Percentiles rank a stretch among this genome's conserved stretches.
Conservation (phyloP, 1,284 basidiomycete genomes). For the Violaceomyces palustris region DNA sequence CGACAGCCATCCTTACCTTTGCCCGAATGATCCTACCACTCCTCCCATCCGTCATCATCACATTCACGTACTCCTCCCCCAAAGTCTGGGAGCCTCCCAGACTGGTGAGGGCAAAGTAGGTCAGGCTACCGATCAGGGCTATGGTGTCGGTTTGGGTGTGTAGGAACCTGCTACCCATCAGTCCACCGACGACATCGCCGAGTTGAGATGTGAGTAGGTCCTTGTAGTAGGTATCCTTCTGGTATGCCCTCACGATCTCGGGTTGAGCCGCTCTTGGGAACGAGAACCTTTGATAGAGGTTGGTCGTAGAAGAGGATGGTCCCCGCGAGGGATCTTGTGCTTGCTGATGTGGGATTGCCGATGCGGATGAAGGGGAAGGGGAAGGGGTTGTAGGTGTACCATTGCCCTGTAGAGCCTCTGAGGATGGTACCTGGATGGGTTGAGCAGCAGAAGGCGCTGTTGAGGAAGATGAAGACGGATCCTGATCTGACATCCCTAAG, state of each 20-base stretch:
- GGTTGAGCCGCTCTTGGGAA: conserved; percentile 25
- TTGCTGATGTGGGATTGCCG: too few relatives aligned
- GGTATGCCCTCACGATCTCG: conserved; percentile 26
- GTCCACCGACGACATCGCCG: conserved; percentile 47
- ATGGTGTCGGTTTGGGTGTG: conserved; percentile 47
- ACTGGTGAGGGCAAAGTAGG: conserved; percentile 52
- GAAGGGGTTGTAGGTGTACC: too few relatives aligned
- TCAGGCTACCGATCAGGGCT: conserved; percentile 42
- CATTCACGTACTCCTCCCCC: conserved; percentile 55
- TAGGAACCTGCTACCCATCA: conserved; percentile 52
- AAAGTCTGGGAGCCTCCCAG: conserved; percentile 53
- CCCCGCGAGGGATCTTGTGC: too few relatives aligned
- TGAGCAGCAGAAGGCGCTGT: too few relatives aligned
- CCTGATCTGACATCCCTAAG: too few relatives aligned
- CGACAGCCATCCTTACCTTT: conserved; percentile 33
- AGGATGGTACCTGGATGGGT: too few relatives aligned
- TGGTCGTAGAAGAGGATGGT: too few relatives aligned
- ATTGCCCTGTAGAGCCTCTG: too few relatives aligned
- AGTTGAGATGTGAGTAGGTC: conserved; percentile 48
- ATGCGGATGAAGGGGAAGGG: too few relatives aligned
- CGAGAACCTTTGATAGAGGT: too few relatives aligned
- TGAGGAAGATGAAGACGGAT: too few relatives aligned
- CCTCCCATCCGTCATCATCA: conserved; percentile 43
- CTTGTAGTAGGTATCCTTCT: conserved; percentile 50
- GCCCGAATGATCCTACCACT: conserved; percentile 40